Percentiles rank a stretch among this genome's conserved stretches.
Conservation (phyloP, 305 asterid genomes). For the Lippia alba region DNA sequence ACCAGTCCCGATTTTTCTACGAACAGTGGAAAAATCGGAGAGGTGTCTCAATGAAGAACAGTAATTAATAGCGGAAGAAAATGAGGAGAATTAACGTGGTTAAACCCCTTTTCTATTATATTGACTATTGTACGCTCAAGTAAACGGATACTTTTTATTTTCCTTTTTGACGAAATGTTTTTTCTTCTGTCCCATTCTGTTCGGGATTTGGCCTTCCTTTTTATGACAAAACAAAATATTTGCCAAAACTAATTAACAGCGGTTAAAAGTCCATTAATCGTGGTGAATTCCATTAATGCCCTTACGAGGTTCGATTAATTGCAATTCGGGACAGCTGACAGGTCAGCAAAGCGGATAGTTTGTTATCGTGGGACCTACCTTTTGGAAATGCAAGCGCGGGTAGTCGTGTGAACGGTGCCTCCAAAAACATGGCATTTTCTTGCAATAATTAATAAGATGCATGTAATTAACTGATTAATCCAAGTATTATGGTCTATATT, state of each 20-base stretch:
- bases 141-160: slow-evolving; percentile 34
- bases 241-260: slow-evolving; percentile 21
- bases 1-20: slow-evolving; percentile 40
- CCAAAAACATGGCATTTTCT: no score
- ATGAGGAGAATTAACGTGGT: slow-evolving; percentile 23
- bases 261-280: slow-evolving; percentile 15
- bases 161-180: slow-evolving; percentile 23
- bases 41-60: slow-evolving; percentile 28
- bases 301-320: slow-evolving; percentile 24
- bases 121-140: slow-evolving; percentile 31
- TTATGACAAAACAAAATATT: background rate
- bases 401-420: no score
- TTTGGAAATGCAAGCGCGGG: background rate
- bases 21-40: slow-evolving; percentile 39
- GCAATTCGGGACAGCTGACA: slow-evolving; percentile 25
- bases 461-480: background rate
- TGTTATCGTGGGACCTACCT: slow-evolving; percentile 31
- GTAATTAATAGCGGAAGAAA: background rate
- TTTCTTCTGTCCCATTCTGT: slow-evolving; percentile 53
- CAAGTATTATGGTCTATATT: no score
- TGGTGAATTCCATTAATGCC: slow-evolving; percentile 33
- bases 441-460: no score
- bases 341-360: slow-evolving; percentile 30
- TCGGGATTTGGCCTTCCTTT: slow-evolving; percentile 53
- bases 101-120: slow-evolving; percentile 34